Evolutionary conservation across 2,329 filamentous ascomycete genomes (phyloP).

Genomic region (Ophiognomonia clavigignenti-juglandacearum): DNA sequence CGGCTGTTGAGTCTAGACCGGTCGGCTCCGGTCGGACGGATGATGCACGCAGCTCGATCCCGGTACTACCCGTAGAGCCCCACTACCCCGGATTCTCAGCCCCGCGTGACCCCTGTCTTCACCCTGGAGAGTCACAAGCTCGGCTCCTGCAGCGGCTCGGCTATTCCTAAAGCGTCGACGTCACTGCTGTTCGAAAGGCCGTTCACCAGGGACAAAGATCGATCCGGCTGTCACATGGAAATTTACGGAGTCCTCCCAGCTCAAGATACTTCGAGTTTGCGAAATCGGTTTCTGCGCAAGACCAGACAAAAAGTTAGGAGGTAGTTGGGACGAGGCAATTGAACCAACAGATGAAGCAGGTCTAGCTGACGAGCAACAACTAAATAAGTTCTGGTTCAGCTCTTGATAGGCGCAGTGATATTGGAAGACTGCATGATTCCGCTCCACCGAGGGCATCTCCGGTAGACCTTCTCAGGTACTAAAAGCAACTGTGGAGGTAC

Average conservation of each 20-base stretch:
- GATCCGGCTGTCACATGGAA: conserved; percentile 14
- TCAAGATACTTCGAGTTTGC: not conserved
- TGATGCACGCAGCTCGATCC: no score
- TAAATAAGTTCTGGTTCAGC: no score
- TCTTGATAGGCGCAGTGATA: not conserved
- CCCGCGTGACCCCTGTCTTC: not conserved
- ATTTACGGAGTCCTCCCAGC: not conserved
- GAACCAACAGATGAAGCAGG: no score
- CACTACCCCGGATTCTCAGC: not conserved
- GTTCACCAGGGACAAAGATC: not conserved
- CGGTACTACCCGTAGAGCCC: no score
- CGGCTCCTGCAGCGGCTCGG: conserved; percentile 15
- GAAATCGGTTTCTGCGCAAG: not conserved
- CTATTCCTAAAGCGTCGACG: conserved; percentile 15
- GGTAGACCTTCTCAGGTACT: no score
- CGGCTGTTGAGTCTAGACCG: no score
- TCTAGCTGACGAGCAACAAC: no score
- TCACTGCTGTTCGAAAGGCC: conserved; percentile 6
- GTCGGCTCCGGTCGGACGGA: no score
- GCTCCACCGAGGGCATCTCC: conserved; percentile 15
- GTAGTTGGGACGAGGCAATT: not conserved
- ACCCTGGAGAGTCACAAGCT: conserved; percentile 15
- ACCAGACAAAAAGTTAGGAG: no score
- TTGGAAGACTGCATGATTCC: conserved; percentile 5
- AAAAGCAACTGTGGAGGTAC: no score